phyloP scores from a whole-genome alignment of 129 eudicot genomes.

The Glebionis coronaria region DNA sequence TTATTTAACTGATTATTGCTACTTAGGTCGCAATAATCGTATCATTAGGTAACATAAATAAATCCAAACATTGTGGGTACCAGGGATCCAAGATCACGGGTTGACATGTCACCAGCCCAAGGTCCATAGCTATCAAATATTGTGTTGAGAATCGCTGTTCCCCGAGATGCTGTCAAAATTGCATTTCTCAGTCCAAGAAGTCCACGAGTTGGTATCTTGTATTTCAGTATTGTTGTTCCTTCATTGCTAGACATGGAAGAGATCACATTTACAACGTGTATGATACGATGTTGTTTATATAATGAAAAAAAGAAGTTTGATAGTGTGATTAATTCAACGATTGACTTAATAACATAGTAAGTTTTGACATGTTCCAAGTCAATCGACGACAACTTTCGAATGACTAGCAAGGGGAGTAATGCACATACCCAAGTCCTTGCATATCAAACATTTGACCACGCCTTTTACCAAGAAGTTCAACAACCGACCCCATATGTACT shows the following conservation, averaged over 20 bases:
- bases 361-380: too few relatives aligned
- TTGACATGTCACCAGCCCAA: slow-evolving; percentile 90
- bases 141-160: slow-evolving; percentile 93
- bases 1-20: not conserved
- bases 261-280: not conserved
- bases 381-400: not conserved
- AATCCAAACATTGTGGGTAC: slow-evolving; percentile 33
- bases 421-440: slow-evolving; percentile 80
- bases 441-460: slow-evolving; percentile 96
- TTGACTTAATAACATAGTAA: too few relatives aligned
- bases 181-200: slow-evolving; percentile 88
- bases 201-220: slow-evolving; percentile 94
- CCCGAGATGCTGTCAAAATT: slow-evolving; percentile 88
- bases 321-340: not conserved
- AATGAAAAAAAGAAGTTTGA: not conserved
- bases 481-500: slow-evolving; percentile 78
- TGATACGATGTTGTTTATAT: not conserved
- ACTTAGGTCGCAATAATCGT: not conserved
- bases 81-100: slow-evolving; percentile 96
- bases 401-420: not conserved
- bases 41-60: not conserved
- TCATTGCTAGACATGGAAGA: slow-evolving; percentile 44
- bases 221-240: slow-evolving; percentile 80
- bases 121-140: slow-evolving; percentile 92
- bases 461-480: slow-evolving; percentile 92